A percentile compares a stretch with the other conserved stretches of the same genome.
Conservation (phyloP, 768 basidiomycete species). For the Pilatotrama ljubarskyi region DNA sequence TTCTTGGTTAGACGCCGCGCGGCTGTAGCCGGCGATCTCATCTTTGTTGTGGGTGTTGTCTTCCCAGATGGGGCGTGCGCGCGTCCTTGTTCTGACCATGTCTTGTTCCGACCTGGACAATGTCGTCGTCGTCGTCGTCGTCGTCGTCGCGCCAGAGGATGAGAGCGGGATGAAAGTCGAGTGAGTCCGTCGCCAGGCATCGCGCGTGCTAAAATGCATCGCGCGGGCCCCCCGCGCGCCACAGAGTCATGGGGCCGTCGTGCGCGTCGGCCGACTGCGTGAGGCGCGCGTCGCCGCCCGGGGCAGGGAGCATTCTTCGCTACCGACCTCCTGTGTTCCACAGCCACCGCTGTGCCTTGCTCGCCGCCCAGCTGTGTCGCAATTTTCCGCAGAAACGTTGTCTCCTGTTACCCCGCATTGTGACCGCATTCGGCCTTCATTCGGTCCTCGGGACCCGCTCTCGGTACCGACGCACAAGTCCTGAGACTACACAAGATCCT, state of each 20-base stretch:
- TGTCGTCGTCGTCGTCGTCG: neutral
- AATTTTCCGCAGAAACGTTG: neutral
- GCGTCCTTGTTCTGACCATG: slow-evolving; percentile 11
- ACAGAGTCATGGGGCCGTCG: neutral
- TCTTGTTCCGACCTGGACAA: neutral
- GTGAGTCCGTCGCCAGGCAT: neutral
- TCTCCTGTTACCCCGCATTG: neutral
- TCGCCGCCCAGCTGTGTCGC: neutral
- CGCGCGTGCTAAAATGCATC: neutral
- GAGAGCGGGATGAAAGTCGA: neutral
- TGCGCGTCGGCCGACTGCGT: neutral
- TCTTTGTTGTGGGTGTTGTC: slow-evolving; percentile 11
- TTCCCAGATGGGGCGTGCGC: slow-evolving; percentile 1
- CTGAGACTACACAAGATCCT: neutral
- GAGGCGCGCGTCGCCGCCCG: neutral
- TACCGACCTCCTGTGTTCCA: neutral
- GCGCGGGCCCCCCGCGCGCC: slow-evolving; percentile 3
- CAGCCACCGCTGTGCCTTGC: neutral
- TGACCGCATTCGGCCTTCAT: neutral
- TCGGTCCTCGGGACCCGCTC: neutral
- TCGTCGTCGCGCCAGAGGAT: too few relatives aligned
- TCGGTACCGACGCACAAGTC: neutral
- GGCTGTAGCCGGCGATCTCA: slow-evolving; percentile 10
- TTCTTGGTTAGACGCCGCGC: slow-evolving; percentile 16
- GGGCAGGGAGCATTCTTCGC: neutral